Percentiles rank a stretch among this genome's conserved stretches.
These are phyloP conservation scores for Pleurotus tuoliensis DNA, from an alignment of 768 basidiomycete genomes.

Conservation along the genomic window DNA sequence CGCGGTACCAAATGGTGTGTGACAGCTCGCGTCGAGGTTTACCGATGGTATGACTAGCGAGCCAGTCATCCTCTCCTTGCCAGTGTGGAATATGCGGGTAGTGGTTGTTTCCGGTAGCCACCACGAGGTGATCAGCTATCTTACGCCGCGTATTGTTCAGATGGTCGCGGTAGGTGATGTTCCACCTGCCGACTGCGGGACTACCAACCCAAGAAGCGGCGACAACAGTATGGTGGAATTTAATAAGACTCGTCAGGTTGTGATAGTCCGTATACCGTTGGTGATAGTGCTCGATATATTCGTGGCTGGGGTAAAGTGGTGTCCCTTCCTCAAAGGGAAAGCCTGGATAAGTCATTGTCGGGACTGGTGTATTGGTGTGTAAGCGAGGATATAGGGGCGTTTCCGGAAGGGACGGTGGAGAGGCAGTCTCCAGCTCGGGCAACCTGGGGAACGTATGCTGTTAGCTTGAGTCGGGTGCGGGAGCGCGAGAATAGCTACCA, in stretches of 20 bases:
- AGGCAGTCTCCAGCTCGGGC: constrained; percentile 24
- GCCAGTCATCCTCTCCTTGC: constrained; percentile 47
- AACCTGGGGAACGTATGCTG: constrained; percentile 19
- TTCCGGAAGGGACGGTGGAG: constrained; percentile 46
- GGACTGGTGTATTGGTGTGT: constrained; percentile 51
- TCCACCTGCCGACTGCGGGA: constrained; percentile 37
- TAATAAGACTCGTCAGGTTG: constrained; percentile 35
- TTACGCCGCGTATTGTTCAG: constrained; percentile 17
- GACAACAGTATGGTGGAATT: constrained; percentile 38
- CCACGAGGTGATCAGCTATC: constrained; percentile 50
- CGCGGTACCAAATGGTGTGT: constrained; percentile 53
- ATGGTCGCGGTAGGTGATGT: constrained; percentile 29
- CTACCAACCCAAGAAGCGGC: constrained; percentile 42
- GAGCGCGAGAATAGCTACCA: constrained; percentile 32
- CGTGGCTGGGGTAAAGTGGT: constrained; percentile 46
- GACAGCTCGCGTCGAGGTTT: constrained; percentile 33
- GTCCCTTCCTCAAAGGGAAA: constrained; percentile 50
- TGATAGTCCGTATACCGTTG: constrained; percentile 33
- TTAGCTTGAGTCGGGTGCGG: background rate
- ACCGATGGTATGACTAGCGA: constrained; percentile 19
- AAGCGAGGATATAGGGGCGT: constrained; percentile 53
- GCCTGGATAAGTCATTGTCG: constrained; percentile 54
- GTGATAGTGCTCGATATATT: constrained; percentile 45
- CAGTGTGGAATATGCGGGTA: constrained; percentile 42
- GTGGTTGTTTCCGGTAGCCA: constrained; percentile 55